Evolutionary conservation across 2,329 filamentous ascomycete species (phyloP).

Genomic region (Diplocarpon mali): DNA sequence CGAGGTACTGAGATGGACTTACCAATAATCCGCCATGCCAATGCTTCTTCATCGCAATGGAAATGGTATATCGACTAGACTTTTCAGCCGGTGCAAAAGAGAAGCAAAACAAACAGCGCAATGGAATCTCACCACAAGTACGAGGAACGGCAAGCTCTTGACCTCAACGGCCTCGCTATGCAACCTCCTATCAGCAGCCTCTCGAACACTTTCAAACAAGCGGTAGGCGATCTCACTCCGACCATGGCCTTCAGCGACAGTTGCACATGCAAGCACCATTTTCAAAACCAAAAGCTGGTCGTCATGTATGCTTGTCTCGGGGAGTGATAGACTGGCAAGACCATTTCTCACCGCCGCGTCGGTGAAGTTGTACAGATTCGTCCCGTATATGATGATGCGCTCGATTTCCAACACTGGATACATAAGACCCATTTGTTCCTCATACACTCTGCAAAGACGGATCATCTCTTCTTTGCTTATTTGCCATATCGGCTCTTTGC

Average conservation of each 20-base stretch:
- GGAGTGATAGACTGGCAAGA: conserved; percentile 39
- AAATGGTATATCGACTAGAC: conserved; percentile 65
- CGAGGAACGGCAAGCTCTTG: conserved; percentile 46
- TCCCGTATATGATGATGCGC: conserved; percentile 57
- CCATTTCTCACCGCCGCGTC: conserved; percentile 52
- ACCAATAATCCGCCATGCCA: conserved; percentile 71
- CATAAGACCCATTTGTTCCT: conserved; percentile 88
- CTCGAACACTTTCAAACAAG: conserved; percentile 67
- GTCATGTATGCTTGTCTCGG: conserved; percentile 37
- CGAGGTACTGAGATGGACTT: background rate
- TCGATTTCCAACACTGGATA: conserved; percentile 76
- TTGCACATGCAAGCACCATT: conserved; percentile 67
- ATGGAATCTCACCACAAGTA: conserved; percentile 43
- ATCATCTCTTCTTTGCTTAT: conserved; percentile 71
- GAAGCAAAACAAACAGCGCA: background rate
- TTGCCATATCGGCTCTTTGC: conserved; percentile 69
- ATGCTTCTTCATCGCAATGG: conserved; percentile 71
- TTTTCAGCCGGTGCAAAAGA: conserved; percentile 19
- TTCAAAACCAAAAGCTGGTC: conserved; percentile 65
- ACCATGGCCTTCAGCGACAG: conserved; percentile 69
- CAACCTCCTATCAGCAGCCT: conserved; percentile 53
- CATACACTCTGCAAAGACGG: conserved; percentile 66
- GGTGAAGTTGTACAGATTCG: conserved; percentile 60
- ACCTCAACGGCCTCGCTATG: conserved; percentile 42
- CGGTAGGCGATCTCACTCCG: conserved; percentile 62